phyloP scores from a whole-genome alignment of 2,329 filamentous ascomycete species.

The Fusarium lateritium region DNA sequence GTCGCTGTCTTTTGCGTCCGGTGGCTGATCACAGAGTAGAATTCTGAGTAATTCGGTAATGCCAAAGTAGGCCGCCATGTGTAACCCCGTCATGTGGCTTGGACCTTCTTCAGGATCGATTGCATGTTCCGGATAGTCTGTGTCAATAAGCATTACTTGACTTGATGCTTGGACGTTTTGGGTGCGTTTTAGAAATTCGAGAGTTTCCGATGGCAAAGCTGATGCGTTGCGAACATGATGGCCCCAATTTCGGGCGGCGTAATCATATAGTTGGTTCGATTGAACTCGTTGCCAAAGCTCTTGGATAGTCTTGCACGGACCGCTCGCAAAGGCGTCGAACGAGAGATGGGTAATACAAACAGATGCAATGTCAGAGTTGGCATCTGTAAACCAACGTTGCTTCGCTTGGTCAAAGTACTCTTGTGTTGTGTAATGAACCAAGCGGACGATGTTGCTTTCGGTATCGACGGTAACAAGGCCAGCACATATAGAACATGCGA shows the following conservation, averaged over 20 bases:
- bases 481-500: constrained; percentile 56
- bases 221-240: not conserved
- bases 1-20: not conserved
- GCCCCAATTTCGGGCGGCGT: not conserved
- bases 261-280: not conserved
- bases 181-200: not conserved
- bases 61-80: not conserved
- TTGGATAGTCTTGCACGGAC: not conserved
- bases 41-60: not conserved
- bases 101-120: not conserved
- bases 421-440: constrained; percentile 62
- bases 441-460: constrained; percentile 54
- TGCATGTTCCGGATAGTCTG: not conserved
- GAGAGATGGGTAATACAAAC: constrained; percentile 57
- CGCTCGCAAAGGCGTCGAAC: constrained; percentile 45
- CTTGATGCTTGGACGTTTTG: not conserved
- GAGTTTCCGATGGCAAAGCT: not conserved
- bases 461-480: constrained; percentile 59
- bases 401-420: constrained; percentile 58
- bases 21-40: not conserved
- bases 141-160: not conserved
- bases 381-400: constrained; percentile 51
- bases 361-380: constrained; percentile 48
- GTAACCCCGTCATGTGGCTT: not conserved
- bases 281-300: not conserved